Evolutionary conservation across 1,139 yeast species (phyloP), one percentile per base, ranked within the genome.

Genomic region (Taphrina pruni): DNA sequence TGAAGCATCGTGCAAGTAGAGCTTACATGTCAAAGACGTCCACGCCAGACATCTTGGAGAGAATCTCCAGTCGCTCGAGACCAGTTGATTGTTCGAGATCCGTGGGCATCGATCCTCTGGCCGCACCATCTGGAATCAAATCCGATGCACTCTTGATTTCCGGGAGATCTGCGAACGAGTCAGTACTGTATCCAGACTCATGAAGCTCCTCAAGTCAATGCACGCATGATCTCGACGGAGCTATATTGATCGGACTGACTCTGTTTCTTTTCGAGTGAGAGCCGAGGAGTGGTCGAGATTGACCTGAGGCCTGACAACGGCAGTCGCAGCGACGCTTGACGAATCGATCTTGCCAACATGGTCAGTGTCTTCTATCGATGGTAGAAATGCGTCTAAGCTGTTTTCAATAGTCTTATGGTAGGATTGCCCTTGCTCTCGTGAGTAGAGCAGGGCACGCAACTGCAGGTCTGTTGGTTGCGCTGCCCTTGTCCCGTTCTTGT

Each of bases 11-110:
- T 95, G 87, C 76, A 96, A 94, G 88, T 26, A 26, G 32, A 1
- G 88, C 62, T 9, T 43, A 58, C 80, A 87, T 84, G 84, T 94
- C 98, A 84, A 93, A 94, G 74, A 94, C 87, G 78, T 94, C 98
- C 75, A 94, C 85, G 85, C 99, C 99, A 82, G 92, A 97, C 80
- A 89, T 83, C 82, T 92, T 90, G 84, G 96, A 97, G 78, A 94
- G 87, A 77, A 90, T 80, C 85, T 94, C 99, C 76, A 92, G 86
- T 87, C 99, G 92, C 82, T 90, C 98, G 79, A 94, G 85, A 89
- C 99, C 99, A 70, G 99, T 95, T 76, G 97, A 93, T 83, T 93
- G 98, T 77, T 94, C 97, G 76, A 90, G 79, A 80, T 93, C 97
- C 72, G 96, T 87, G 79, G 99, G 98, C 77, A 94, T 87, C 71